These are phyloP conservation scores for Penicillium sp. DNA, from an alignment of 2,329 filamentous ascomycete genomes.

Conservation along the genomic window DNA sequence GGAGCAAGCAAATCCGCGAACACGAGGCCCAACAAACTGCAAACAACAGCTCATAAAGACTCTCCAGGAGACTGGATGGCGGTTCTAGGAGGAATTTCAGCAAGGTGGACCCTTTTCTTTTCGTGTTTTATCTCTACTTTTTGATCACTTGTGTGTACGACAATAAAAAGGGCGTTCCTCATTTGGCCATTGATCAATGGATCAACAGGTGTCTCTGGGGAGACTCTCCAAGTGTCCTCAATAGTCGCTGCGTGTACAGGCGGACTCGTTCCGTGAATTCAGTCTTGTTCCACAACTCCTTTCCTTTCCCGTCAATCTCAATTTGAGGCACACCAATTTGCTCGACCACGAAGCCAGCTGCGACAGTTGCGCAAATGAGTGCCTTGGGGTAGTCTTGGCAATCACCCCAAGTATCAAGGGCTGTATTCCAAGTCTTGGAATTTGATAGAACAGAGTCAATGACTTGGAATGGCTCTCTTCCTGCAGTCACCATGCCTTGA, in stretches of 20 bases:
- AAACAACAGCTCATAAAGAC: constrained; percentile 39
- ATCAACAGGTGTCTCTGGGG: constrained; percentile 36
- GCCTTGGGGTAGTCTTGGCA: constrained; percentile 57
- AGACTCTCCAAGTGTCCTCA: constrained; percentile 39
- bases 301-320: constrained; percentile 29
- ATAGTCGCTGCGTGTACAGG: constrained; percentile 44
- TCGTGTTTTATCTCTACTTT: constrained; percentile 27
- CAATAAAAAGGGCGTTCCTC: constrained; percentile 40
- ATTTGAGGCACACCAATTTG: constrained; percentile 75
- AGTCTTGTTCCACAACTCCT: constrained; percentile 46
- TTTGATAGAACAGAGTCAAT: constrained; percentile 39
- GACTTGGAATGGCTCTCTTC: constrained; percentile 29
- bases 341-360: constrained; percentile 90
- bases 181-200: constrained; percentile 34
- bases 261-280: constrained; percentile 45
- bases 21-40: constrained; percentile 55
- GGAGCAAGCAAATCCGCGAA: constrained; percentile 68
- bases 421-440: constrained; percentile 53
- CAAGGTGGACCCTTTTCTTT: constrained; percentile 28
- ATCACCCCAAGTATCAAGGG: constrained; percentile 47
- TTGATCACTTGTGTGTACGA: constrained; percentile 37
- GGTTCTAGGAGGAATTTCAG: constrained; percentile 24
- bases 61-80: constrained; percentile 15
- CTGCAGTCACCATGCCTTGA: constrained; percentile 51
- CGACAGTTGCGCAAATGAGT: constrained; percentile 71